Base-by-base conservation (phyloP, 2,329 filamentous ascomycete genomes). In the Colletotrichum euphorbiae region DNA sequence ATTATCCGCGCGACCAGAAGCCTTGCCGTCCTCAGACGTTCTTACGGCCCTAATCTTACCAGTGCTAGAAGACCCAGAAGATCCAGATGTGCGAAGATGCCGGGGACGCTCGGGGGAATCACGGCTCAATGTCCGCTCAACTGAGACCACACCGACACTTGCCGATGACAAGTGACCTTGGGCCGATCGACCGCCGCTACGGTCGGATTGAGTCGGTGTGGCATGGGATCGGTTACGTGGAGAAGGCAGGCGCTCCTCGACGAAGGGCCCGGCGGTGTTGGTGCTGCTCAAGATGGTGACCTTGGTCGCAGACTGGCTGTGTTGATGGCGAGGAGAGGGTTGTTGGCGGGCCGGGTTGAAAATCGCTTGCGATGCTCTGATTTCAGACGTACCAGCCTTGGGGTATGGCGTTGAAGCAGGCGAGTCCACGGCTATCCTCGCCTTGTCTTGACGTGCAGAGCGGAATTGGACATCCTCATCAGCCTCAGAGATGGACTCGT, bases 11-110 rank as follows among this genome's bases (percentile, higher is more conserved):
- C 80, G 82, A 64, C 75, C 83, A 17, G 76, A 75, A 24, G 78
- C 78, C 38, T 75, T 77, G 71, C 82, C 85, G 15, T 90, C 89
- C 70, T 91, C 88, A 0, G 89, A 90, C 4, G 82, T 85, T 43
- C 87, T 83, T 3, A 86, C 78, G 7, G 84, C 78, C 75, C 86
- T 87, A 55, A 86, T 75, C 67, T 85, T 88, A 67, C 79, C 81
- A 2, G 83, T 80, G 5, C 77, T 78, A 0, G 86, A 85, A 0
- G 85, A 85, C 2, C 80, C 80, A 6, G 84, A 84, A 0, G 87
- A 88, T 2, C 81, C 85, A 8, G 85, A 84, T 8, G 82, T 83
- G 57, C 85, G 82, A 21, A 80, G 78, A 19, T 80, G 77, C 6
- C 81, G 79, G 36, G 75, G 66, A 21, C 52, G 70, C 9, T 71